Base-by-base conservation (phyloP, 208 protist species). In the Borovskyia barvae region DNA sequence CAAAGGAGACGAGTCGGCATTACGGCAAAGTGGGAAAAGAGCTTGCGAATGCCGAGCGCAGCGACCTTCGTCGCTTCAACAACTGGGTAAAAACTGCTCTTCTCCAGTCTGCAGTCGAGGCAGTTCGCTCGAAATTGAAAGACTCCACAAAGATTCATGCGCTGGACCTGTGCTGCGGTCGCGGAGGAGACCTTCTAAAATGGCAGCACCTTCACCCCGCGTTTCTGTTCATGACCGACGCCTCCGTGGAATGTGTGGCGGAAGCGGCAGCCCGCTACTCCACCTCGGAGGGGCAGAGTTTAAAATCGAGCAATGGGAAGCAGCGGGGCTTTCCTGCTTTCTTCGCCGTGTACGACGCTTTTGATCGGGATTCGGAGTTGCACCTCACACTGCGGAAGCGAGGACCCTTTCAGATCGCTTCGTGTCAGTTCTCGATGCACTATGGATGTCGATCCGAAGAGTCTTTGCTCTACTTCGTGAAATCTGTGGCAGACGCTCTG, bases 381-480 rank as follows among this genome's bases (percentile, higher is more conserved):
- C 43, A 46, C 8, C 26, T 19, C 0, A 50, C 75, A 15, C 63
- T 90, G 1, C 28, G 30, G 25, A 53, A 35, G 29, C 51, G 49
- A 11, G 51, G 35, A 6, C 47, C 59, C 11, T 78, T 84, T 29
- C 66, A 86, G 42, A 48, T 93, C 45, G 55, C 70, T 29, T 90
- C 87, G 15, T 93, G 87, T 37, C 87, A 93, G 53, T 93, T 93
- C 70, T 88, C 87, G 19, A 68, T 93, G 58, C 87, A 93, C 75
- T 90, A 90, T 65, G 83, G 80, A 14, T 93, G 75, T 51, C 60
- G 48, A 12, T 72, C 69, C 0, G 60, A 65, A 46, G 60, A 76
- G 26, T 41, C 70, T 39, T 46, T 87, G 1, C 40, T 28, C 25
- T 70, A 42, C 37, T 90, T 93, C 57, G 49, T 93, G 5, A 41